These are phyloP conservation scores for Umbelopsis vinacea DNA, from an alignment of 192 early-diverging fungal genomes.

Conservation along the genomic window DNA sequence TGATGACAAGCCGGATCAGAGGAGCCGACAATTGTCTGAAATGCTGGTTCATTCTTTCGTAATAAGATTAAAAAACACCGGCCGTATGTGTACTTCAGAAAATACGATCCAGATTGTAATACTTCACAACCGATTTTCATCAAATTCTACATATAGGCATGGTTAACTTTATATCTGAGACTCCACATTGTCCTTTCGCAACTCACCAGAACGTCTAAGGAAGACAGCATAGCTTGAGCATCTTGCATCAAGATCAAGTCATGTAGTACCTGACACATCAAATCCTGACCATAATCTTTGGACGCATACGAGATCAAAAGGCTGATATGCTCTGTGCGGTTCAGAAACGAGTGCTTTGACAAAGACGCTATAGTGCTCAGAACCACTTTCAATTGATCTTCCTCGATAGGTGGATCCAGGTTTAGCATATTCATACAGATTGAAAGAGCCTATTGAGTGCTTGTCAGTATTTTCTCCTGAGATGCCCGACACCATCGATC, in stretches of 20 bases:
- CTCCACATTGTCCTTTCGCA: neutral
- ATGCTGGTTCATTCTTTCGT: neutral
- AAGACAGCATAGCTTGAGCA: conserved; percentile 24
- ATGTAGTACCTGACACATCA: conserved; percentile 21
- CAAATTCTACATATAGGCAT: neutral
- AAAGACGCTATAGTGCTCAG: conserved; percentile 45
- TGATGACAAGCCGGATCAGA: no score
- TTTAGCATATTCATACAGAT: conserved; percentile 46
- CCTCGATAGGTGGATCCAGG: conserved; percentile 28
- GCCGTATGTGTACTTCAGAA: neutral
- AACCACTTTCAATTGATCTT: conserved; percentile 42
- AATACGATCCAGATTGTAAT: neutral
- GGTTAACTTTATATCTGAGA: neutral
- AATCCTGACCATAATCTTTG: conserved; percentile 20
- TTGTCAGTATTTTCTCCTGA: neutral
- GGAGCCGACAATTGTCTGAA: no score
- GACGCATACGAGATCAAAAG: conserved; percentile 27
- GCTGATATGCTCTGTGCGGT: conserved; percentile 17
- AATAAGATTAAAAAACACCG: neutral
- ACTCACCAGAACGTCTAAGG: conserved; percentile 22
- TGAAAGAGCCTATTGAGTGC: conserved; percentile 34
- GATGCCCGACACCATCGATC: neutral
- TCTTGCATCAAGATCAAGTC: conserved; percentile 27
- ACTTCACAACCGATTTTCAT: neutral
- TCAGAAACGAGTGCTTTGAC: conserved; percentile 23